These are phyloP conservation scores for Nicotiana tomentosiformis DNA, from an alignment of 257 asterid species.

Conservation along the genomic window DNA sequence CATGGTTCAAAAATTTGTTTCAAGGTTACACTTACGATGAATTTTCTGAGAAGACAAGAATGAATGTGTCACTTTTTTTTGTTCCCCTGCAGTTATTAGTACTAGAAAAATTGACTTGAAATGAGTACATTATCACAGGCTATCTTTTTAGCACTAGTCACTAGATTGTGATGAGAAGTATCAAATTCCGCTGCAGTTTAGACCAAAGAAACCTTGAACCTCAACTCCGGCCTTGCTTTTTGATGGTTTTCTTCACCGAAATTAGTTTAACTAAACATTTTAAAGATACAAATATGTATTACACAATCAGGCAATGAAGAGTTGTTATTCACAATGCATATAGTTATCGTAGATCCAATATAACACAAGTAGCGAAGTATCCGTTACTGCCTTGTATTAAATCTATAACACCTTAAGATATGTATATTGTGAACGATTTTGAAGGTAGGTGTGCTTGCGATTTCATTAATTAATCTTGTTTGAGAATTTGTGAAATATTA, in stretches of 20 bases:
- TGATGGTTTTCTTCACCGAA: background rate
- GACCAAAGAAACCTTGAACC: background rate
- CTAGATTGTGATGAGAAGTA: background rate
- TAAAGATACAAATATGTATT: background rate
- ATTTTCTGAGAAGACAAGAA: background rate
- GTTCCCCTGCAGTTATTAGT: background rate
- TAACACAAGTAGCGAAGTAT: background rate
- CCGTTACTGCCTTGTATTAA: no score
- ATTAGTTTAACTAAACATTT: no score
- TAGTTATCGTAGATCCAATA: background rate
- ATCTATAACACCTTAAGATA: background rate
- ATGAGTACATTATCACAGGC: background rate
- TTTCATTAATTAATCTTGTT: background rate
- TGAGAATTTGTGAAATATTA: background rate
- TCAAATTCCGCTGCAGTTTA: background rate
- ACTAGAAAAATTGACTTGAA: background rate
- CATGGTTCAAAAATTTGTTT: background rate
- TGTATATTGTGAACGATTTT: background rate
- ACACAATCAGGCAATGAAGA: background rate
- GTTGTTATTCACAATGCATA: background rate
- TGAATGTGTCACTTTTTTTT: background rate
- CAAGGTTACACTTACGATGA: background rate
- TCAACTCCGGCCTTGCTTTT: background rate
- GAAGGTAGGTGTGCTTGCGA: background rate
- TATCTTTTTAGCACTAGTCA: background rate